Evolutionary conservation across 164 flowering plant genomes (phyloP).

Genomic region (Vitis amurensis): DNA sequence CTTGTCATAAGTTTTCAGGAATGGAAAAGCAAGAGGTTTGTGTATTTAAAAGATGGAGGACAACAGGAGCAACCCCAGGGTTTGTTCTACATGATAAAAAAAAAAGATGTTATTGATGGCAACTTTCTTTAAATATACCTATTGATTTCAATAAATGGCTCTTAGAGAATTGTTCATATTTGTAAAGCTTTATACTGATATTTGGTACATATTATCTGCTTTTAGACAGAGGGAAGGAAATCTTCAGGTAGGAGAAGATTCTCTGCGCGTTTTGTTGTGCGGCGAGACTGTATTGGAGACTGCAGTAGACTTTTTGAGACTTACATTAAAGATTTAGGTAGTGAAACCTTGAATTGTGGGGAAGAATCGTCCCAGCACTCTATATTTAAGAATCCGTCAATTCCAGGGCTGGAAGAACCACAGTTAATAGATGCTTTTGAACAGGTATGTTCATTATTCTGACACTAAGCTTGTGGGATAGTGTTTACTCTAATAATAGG

Average conservation of each 20-base stretch:
- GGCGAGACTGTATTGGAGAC: conserved; percentile 30
- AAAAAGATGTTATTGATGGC: too few relatives aligned
- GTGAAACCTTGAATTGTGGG: conserved; percentile 9
- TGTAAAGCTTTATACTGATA: neutral
- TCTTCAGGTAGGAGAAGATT: conserved; percentile 43
- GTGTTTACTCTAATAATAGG: too few relatives aligned
- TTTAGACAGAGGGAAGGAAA: conserved; percentile 36
- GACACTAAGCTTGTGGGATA: neutral
- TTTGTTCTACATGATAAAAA: too few relatives aligned
- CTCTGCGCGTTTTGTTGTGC: conserved; percentile 40
- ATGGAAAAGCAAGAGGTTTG: too few relatives aligned
- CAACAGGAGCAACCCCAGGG: too few relatives aligned
- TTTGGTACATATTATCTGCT: conserved; percentile 6
- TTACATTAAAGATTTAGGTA: conserved; percentile 15
- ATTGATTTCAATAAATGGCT: too few relatives aligned
- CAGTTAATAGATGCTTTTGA: neutral
- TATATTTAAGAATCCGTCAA: conserved; percentile 19
- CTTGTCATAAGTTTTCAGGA: neutral
- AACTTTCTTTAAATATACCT: too few relatives aligned
- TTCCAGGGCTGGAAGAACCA: conserved; percentile 19
- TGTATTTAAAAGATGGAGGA: too few relatives aligned
- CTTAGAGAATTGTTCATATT: too few relatives aligned
- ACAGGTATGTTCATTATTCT: conserved; percentile 8
- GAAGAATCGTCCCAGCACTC: conserved; percentile 12
- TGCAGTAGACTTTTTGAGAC: conserved; percentile 32